Evolutionary conservation across 306 rosid genomes (phyloP), one percentile per base, ranked within the genome.

Genomic region (Begonia loranthoides): DNA sequence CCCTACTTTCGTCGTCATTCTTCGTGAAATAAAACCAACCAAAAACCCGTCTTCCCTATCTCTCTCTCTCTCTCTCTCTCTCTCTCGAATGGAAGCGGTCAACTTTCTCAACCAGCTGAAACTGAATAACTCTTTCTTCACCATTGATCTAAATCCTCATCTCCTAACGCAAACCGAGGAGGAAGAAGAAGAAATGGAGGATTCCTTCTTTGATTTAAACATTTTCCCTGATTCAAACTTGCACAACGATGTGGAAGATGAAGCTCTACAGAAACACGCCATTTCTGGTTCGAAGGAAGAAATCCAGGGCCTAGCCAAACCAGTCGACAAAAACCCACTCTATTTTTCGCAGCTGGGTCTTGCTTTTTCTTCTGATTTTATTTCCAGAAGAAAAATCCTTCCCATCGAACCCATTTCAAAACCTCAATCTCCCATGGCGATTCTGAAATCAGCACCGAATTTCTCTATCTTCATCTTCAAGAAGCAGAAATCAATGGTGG

Each of bases 181-280:
- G 17, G 86, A 75, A 24, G 81, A 76, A 5, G 72, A 64, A 15
- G 63, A 69, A 2, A 78, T 71, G 28, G 94, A 87, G 8, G 97
- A 89, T 64, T 89, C 97, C 0, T 82, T 84, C 87, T 82, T 89
- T 58, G 97, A 89, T 52, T 75, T 89, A 69, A 89, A 89, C 66
- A 70, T 88, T 47, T 55, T 75, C 50, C 47, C 67, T 10, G 53
- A 56, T 13, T 63, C 51, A 10, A 45, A 67, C 34, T 66, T 55
- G 56, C 73, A 65, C 68, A 17, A 28, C 63, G 60, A 63, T 9
- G 59, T 54, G 52, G 57, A 44, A 61, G 44, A 56, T 14, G 52
- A 63, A 53, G 41, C 51, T 50, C 47, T 33, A 11, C 64, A 49
- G 6, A 61, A 63, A 49, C 14, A 62, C 33, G 13, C 47, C 57